These are phyloP conservation scores for Agroathelia rolfsii DNA, from an alignment of 1,284 basidiomycete genomes.

Conservation along the genomic window DNA sequence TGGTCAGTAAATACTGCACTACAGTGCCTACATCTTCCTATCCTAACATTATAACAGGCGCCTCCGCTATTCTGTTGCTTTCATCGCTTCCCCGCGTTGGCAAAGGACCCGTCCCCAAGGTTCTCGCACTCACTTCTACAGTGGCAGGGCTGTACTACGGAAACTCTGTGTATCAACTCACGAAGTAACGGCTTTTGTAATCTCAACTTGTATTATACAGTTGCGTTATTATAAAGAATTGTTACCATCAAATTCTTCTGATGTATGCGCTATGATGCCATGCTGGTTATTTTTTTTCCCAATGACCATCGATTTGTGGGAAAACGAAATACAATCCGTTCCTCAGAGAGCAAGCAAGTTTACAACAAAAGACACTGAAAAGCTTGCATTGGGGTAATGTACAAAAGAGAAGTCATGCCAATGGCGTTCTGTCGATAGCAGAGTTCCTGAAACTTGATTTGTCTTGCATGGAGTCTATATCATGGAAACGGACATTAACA, in stretches of 20 bases:
- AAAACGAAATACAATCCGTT: too few relatives aligned
- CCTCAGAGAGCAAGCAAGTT: too few relatives aligned
- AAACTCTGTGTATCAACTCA: constrained; percentile 44
- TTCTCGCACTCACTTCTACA: constrained; percentile 55
- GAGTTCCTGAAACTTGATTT: constrained; percentile 71
- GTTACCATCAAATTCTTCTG: background rate
- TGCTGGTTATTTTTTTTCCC: too few relatives aligned
- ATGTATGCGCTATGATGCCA: too few relatives aligned
- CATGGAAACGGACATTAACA: background rate
- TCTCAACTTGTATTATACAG: background rate
- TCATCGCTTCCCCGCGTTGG: constrained; percentile 66
- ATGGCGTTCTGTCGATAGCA: constrained; percentile 44
- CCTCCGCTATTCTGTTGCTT: constrained; percentile 68
- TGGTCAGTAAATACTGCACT: constrained; percentile 34
- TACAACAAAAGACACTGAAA: too few relatives aligned
- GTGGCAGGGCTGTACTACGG: constrained; percentile 65
- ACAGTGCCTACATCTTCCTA: constrained; percentile 2
- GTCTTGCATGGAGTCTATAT: constrained; percentile 71
- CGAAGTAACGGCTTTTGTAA: constrained; percentile 12
- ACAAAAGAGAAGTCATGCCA: constrained; percentile 20
- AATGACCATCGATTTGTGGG: too few relatives aligned
- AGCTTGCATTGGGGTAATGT: background rate
- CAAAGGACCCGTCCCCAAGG: constrained; percentile 72
- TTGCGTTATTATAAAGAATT: constrained; percentile 1
- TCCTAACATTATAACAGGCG: constrained; percentile 35